Conservation (phyloP, 2,329 filamentous ascomycete genomes). For the Keithomyces neogunnii region DNA sequence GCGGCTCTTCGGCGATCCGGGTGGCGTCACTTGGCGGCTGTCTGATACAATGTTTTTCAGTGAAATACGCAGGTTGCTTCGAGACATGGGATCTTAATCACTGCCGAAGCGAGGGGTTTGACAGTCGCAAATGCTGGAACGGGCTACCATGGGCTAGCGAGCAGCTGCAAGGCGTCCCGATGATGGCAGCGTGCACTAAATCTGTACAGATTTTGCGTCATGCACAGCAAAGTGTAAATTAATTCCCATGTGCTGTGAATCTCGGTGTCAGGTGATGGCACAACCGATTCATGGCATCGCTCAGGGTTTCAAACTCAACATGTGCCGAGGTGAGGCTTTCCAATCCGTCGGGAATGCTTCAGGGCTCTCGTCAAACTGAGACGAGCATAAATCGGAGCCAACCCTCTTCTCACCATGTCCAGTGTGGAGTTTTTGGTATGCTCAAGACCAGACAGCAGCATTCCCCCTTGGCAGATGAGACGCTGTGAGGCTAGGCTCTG, state of each 20-base stretch:
- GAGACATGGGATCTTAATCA: not conserved
- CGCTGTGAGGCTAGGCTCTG: slow-evolving; percentile 36
- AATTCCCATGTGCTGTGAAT: too few species aligned
- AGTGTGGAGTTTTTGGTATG: slow-evolving; percentile 20
- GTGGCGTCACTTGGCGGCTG: too few species aligned
- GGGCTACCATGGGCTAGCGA: slow-evolving; percentile 22
- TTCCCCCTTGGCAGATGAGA: slow-evolving; percentile 34
- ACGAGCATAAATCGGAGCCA: slow-evolving; percentile 35
- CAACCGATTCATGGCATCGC: slow-evolving; percentile 21
- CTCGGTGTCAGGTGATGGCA: slow-evolving; percentile 26
- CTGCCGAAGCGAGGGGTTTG: slow-evolving; percentile 8
- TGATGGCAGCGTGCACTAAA: slow-evolving; percentile 26
- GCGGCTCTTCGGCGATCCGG: not conserved
- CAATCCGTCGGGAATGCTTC: slow-evolving; percentile 27
- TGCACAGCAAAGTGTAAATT: slow-evolving; percentile 8
- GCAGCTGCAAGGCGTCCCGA: slow-evolving; percentile 22
- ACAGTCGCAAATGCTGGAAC: slow-evolving; percentile 20
- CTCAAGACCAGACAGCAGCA: slow-evolving; percentile 28
- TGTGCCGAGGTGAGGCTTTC: slow-evolving; percentile 23
- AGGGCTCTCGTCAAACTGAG: slow-evolving; percentile 30
- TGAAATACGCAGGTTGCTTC: not conserved
- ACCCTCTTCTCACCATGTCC: slow-evolving; percentile 28
- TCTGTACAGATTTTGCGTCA: slow-evolving; percentile 19
- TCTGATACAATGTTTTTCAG: too few species aligned
- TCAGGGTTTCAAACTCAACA: slow-evolving; percentile 23